phyloP scores from a whole-genome alignment of 441 rosid genomes.

The Flueggea neowawraea region DNA sequence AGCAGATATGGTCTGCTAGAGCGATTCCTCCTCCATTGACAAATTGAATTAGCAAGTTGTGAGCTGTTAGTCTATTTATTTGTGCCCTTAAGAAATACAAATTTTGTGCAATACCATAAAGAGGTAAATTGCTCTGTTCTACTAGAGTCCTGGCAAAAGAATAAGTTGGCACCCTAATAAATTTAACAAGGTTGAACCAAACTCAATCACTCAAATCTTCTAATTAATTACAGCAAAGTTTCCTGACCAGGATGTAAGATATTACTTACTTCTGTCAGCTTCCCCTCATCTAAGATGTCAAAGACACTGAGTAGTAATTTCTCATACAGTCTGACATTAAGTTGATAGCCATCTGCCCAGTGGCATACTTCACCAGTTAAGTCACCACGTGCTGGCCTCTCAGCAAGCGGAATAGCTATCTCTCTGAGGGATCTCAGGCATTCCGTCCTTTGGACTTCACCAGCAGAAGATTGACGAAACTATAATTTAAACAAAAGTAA shows the following conservation, averaged over 20 bases:
- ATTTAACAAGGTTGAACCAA: not conserved
- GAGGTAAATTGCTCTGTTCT: not conserved
- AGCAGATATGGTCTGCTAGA: no score
- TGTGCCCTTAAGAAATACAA: no score
- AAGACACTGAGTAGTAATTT: slow-evolving; percentile 94
- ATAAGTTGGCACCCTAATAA: not conserved
- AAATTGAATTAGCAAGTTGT: no score
- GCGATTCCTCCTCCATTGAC: no score
- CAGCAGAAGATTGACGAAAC: slow-evolving; percentile 84
- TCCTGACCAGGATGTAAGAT: slow-evolving; percentile 6
- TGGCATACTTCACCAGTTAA: slow-evolving; percentile 99
- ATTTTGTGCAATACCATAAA: no score
- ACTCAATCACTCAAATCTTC: not conserved
- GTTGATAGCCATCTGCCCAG: slow-evolving; percentile 99
- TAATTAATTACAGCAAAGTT: not conserved
- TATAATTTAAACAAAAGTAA: slow-evolving; percentile 16
- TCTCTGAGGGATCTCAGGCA: slow-evolving; percentile 90
- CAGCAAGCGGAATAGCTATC: slow-evolving; percentile 90
- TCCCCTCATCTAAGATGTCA: slow-evolving; percentile 95
- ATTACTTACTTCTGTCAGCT: slow-evolving; percentile 80
- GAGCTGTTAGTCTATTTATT: no score
- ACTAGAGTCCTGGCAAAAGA: not conserved
- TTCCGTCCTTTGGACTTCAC: slow-evolving; percentile 94
- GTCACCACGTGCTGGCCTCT: slow-evolving; percentile 99
- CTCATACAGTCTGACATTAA: slow-evolving; percentile 89